Base-by-base conservation (phyloP, 2,329 filamentous ascomycete species). In the Colletotrichum chrysophilum region DNA sequence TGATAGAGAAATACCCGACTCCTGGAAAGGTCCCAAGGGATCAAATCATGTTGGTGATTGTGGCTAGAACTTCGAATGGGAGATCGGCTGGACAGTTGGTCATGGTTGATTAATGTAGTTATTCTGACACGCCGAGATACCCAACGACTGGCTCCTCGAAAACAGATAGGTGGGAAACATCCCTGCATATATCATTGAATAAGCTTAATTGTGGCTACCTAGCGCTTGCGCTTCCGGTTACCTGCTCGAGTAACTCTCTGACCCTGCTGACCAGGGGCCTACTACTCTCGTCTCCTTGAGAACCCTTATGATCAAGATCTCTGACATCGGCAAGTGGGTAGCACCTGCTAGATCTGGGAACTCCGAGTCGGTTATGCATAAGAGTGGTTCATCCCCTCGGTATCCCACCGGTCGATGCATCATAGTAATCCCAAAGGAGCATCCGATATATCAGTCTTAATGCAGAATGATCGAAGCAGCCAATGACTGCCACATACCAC, bases 21-120 rank as follows among this genome's bases (percentile, higher is more conserved):
- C 58, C 30, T 13, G 70, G 56, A 5, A 64, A 60, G 14, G 18
- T 61, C 2, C 64, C 56, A 13, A 43, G 64, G 7, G 65, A 73
- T 60, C 70, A 69, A 34, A 73, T 73, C 34, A 73, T 76, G 70
- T 18, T 76, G 5, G 65, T 55, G 9, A 30, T 73, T 5, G 13
- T 76, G 9, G 74, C 60, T 14, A 28, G 7, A 21, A 18, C 28
- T n/a, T 69, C 60, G 4, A 60, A 36, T 14, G 74, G 70, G 2
- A 21, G 38, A 30, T 62, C 70, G 16, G 34, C 36, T 10, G 65
- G 34, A 10, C 64, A 58, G 28, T 26, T 73, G 36, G 18, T 73
- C 4, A 61, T 61, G 61, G 18, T 75, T 12, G 28, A 56, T 6
- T 71, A 30, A 71, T 24, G n/a, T 30, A 6, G 4, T 52, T 16